These are phyloP conservation scores for Garcileccinum viscosum DNA, from an alignment of 1,284 basidiomycete species.

Conservation along the genomic window DNA sequence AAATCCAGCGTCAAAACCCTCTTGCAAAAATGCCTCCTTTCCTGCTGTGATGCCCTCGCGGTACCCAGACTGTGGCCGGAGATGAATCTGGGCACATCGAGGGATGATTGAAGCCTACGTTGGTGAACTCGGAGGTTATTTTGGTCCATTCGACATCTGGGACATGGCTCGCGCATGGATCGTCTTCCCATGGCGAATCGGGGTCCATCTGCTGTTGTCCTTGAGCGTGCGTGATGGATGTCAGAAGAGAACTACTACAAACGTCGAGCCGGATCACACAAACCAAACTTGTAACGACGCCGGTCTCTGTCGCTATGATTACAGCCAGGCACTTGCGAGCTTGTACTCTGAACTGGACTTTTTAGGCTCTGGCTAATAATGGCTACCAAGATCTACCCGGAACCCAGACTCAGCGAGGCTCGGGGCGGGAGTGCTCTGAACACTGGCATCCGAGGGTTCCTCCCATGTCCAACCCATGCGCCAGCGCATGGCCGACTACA, in stretches of 20 bases:
- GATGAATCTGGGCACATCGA: conserved; percentile 7
- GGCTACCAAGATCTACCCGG: not conserved
- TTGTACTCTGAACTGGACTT: conserved; percentile 4
- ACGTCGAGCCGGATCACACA: not conserved
- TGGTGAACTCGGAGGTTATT: conserved; percentile 70
- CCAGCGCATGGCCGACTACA: not conserved
- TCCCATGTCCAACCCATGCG: conserved; percentile 2
- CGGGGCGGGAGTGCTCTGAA: not conserved
- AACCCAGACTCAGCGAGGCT: not conserved
- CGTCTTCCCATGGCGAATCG: conserved; percentile 64
- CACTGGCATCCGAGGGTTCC: not conserved
- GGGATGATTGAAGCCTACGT: conserved; percentile 46
- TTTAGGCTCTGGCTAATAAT: conserved; percentile 1
- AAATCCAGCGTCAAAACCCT: conserved; percentile 84
- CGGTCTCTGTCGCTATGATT: conserved; percentile 4
- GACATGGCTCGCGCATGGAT: conserved; percentile 36
- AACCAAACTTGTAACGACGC: not conserved
- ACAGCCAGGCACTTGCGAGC: not conserved
- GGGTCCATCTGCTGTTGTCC: conserved; percentile 47
- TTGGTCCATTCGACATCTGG: conserved; percentile 67
- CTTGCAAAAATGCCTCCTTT: conserved; percentile 80
- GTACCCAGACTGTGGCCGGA: conserved; percentile 71
- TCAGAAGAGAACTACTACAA: not conserved
- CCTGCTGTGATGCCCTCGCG: conserved; percentile 87
- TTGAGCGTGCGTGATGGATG: not conserved